Conservation (phyloP, 2,329 filamentous ascomycete species). For the Ceratocystis huliohia region DNA sequence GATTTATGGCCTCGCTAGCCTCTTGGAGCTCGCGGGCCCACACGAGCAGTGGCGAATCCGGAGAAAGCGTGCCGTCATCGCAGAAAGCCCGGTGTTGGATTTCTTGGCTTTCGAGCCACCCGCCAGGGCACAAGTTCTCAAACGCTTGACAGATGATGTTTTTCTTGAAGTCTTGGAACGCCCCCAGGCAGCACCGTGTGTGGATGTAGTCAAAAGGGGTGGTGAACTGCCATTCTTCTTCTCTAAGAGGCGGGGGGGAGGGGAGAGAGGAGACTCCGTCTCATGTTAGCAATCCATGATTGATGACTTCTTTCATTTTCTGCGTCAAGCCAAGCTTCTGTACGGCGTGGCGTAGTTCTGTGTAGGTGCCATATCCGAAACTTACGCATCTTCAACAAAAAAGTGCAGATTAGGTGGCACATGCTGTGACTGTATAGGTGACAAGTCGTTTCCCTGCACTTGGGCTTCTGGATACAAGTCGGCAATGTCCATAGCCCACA, state of each 20-base stretch:
- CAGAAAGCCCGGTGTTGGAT: constrained; percentile 29
- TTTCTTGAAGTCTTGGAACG: constrained; percentile 37
- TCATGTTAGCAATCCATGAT: not conserved
- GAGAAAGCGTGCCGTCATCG: constrained; percentile 36
- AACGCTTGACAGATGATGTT: constrained; percentile 42
- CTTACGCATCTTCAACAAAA: constrained; percentile 51
- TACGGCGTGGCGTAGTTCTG: not conserved
- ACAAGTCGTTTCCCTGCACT: constrained; percentile 53
- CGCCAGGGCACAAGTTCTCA: constrained; percentile 37
- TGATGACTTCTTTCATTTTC: no score
- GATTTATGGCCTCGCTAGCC: constrained; percentile 30
- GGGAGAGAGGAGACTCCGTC: no score
- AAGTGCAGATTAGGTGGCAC: constrained; percentile 65
- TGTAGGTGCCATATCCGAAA: constrained; percentile 6
- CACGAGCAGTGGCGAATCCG: constrained; percentile 29
- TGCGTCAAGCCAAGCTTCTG: no score
- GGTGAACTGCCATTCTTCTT: constrained; percentile 40
- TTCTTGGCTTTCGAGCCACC: constrained; percentile 45
- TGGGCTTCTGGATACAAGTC: constrained; percentile 45
- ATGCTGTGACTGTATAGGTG: constrained; percentile 51
- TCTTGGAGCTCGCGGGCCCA: constrained; percentile 33
- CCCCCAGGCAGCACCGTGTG: constrained; percentile 37
- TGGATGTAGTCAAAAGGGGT: constrained; percentile 46
- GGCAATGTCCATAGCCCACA: constrained; percentile 57
- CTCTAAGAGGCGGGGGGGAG: constrained; percentile 25